These are phyloP conservation scores for Heliocybe sulcata DNA, from an alignment of 1,284 basidiomycete genomes.

Conservation along the genomic window DNA sequence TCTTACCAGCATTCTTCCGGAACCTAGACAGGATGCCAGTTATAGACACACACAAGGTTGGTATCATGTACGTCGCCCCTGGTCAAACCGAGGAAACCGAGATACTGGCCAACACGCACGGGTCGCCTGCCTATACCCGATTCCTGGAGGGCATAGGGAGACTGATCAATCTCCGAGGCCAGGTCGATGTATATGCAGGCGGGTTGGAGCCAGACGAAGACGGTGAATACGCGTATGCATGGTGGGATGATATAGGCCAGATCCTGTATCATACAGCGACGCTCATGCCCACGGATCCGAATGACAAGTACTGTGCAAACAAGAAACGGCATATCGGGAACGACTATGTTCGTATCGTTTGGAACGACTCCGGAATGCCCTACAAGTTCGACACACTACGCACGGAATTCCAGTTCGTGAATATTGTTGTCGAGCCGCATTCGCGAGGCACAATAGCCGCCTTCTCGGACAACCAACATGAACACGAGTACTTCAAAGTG, in stretches of 20 bases:
- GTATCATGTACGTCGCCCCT: constrained; percentile 93
- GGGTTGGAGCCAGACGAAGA: constrained; percentile 87
- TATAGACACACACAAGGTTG: constrained; percentile 97
- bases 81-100: constrained; percentile 83
- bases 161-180: constrained; percentile 86
- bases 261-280: constrained; percentile 95
- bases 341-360: constrained; percentile 92
- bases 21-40: constrained; percentile 86
- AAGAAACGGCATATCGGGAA: constrained; percentile 96
- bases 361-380: constrained; percentile 88
- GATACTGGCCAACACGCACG: constrained; percentile 87
- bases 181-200: constrained; percentile 91
- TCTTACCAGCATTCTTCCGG: constrained; percentile 50
- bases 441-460: constrained; percentile 79
- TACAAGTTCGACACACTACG: constrained; percentile 89
- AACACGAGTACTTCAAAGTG: constrained; percentile 90
- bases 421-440: constrained; percentile 94
- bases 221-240: constrained; percentile 93
- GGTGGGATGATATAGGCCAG: constrained; percentile 98
- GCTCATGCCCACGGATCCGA: constrained; percentile 84
- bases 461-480: constrained; percentile 71
- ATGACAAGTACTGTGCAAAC: constrained; percentile 65
- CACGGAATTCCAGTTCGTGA: constrained; percentile 96
- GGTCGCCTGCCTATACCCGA: constrained; percentile 90
- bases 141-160: constrained; percentile 89